Conservation (phyloP, 345 rosid species). For the Salix udensis region DNA sequence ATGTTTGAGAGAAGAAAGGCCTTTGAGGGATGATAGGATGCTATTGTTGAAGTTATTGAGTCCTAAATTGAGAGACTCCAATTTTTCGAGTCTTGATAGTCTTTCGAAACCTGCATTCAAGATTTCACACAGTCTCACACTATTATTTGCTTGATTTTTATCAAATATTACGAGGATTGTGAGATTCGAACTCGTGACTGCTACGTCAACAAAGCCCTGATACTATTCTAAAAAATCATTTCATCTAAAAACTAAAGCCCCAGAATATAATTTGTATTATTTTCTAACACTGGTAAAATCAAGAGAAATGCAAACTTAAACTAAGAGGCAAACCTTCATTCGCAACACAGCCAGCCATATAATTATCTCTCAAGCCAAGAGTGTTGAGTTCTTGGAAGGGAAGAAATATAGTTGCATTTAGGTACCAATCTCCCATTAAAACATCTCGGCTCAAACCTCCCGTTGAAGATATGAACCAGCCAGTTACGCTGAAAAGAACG, state of each 20-base stretch:
- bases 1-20: background rate
- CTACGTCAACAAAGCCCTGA: no score
- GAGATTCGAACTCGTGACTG: no score
- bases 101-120: no score
- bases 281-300: no score
- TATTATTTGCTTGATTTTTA: no score
- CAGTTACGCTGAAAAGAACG: fast-evolving
- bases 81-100: background rate
- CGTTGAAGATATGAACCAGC: background rate
- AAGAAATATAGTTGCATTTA: slow-evolving; percentile 12
- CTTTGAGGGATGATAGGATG: background rate
- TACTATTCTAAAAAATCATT: no score
- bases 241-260: no score
- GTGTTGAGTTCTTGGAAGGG: background rate
- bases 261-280: no score
- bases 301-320: no score
- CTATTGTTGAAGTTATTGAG: background rate
- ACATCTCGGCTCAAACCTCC: no score
- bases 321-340: background rate
- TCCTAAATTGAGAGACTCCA: background rate
- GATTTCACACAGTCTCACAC: no score
- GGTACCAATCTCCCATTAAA: background rate
- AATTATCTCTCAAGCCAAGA: fast-evolving
- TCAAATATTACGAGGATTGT: no score
- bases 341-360: background rate